A percentile compares a stretch with the other conserved stretches of the same genome.
phyloP scores from a whole-genome alignment of 2,329 filamentous ascomycete genomes.

The Aspergillus neoniger region DNA sequence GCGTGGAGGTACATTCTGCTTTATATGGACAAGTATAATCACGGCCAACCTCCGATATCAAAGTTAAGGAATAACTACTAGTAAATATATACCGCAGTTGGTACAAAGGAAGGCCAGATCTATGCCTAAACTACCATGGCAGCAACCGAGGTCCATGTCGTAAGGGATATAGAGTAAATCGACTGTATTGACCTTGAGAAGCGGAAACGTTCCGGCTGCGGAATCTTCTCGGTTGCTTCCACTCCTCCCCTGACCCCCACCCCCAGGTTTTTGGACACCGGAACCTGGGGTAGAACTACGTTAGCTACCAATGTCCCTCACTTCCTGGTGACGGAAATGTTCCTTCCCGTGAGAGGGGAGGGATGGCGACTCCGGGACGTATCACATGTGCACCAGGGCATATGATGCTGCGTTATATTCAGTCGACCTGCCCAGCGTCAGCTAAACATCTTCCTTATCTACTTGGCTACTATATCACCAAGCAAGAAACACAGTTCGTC shows the following conservation, averaged over 20 bases:
- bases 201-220: constrained; percentile 29
- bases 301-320: background rate
- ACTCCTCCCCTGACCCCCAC: background rate
- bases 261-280: background rate
- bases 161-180: background rate
- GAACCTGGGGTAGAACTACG: constrained; percentile 12
- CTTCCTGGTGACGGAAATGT: constrained; percentile 24
- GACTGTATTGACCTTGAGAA: background rate
- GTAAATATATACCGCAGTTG: too few species aligned
- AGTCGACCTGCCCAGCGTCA: background rate
- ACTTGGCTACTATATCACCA: background rate
- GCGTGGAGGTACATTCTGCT: background rate
- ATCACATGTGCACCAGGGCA: background rate
- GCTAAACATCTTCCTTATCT: background rate
- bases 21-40: background rate
- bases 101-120: too few species aligned
- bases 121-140: too few species aligned
- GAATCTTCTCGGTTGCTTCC: constrained; percentile 24
- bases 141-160: too few species aligned
- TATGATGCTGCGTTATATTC: constrained; percentile 9
- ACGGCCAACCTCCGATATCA: background rate
- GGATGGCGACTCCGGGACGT: background rate
- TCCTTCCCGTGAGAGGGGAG: constrained; percentile 18
- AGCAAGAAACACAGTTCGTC: background rate
- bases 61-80: background rate